Evolutionary conservation across 768 basidiomycete species (phyloP).

Genomic region (Leccinum pellstonianum): DNA sequence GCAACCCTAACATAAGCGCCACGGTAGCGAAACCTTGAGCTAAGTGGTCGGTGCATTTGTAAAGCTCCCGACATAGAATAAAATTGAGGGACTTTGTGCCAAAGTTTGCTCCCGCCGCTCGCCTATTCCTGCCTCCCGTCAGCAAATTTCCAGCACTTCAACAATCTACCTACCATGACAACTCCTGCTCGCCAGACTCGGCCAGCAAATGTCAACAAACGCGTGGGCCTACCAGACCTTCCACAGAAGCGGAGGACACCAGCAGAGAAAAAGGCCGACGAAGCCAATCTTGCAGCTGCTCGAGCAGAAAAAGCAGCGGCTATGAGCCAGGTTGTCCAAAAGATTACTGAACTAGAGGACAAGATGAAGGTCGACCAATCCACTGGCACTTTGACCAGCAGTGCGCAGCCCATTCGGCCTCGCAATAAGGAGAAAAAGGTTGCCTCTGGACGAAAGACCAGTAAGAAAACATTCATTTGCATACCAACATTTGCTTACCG

Average conservation of each 20-base stretch:
- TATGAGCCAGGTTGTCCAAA: background rate
- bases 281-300: background rate
- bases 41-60: too few species aligned
- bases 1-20: too few species aligned
- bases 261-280: background rate
- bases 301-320: background rate
- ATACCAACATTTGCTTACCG: too few species aligned
- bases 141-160: background rate
- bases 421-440: background rate
- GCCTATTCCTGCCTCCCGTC: background rate
- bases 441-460: background rate
- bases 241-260: background rate
- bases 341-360: background rate
- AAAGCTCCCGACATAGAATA: too few species aligned
- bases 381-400: background rate
- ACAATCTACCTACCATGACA: background rate
- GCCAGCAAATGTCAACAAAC: background rate
- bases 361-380: background rate
- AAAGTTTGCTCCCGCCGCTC: too few species aligned
- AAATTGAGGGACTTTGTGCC: too few species aligned
- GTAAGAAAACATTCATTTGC: background rate
- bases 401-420: background rate
- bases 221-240: background rate
- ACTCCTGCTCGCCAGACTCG: background rate
- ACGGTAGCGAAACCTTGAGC: too few species aligned